phyloP scores from a whole-genome alignment of 805 yeast genomes.

The Clavispora phyllophila region DNA sequence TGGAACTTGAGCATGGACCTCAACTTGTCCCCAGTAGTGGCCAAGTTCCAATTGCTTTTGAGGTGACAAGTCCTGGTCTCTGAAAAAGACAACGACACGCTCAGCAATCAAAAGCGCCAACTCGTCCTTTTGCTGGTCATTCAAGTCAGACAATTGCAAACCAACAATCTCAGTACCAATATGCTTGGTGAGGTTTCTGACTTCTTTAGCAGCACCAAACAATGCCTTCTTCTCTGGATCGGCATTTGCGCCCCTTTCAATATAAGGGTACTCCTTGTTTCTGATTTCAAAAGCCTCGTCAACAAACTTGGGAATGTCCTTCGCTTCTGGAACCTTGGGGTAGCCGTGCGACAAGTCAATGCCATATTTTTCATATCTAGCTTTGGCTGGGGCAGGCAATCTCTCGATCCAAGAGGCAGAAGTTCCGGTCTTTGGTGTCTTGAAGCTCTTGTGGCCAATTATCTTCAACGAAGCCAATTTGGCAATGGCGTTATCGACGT shows the following conservation, averaged over 20 bases:
- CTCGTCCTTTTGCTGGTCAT: slow-evolving; percentile 25
- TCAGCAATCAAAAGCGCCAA: slow-evolving; percentile 28
- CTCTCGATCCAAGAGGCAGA: slow-evolving; percentile 14
- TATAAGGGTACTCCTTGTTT: slow-evolving; percentile 19
- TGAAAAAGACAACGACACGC: slow-evolving; percentile 26
- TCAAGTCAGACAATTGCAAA: slow-evolving; percentile 24
- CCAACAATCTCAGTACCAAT: slow-evolving; percentile 30
- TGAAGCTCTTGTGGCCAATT: slow-evolving; percentile 9
- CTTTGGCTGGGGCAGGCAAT: slow-evolving; percentile 20
- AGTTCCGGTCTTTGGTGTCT: slow-evolving; percentile 9
- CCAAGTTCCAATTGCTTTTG: slow-evolving; percentile 27
- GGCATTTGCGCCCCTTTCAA: slow-evolving; percentile 24
- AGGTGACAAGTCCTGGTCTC: slow-evolving; percentile 28
- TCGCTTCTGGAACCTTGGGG: slow-evolving; percentile 20
- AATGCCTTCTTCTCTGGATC: slow-evolving; percentile 28
- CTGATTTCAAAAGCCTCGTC: slow-evolving; percentile 23
- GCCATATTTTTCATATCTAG: slow-evolving; percentile 20
- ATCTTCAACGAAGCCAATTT: slow-evolving; percentile 9
- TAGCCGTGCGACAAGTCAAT: slow-evolving; percentile 24
- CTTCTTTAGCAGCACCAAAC: slow-evolving; percentile 28
- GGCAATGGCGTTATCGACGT: slow-evolving; percentile 5
- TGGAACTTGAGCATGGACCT: slow-evolving; percentile 17
- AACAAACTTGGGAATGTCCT: slow-evolving; percentile 20
- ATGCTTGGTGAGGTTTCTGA: slow-evolving; percentile 25
- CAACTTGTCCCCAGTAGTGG: slow-evolving; percentile 27